Evolutionary conservation across 2,329 filamentous ascomycete genomes (phyloP).

Genomic region (Geosmithia flava): DNA sequence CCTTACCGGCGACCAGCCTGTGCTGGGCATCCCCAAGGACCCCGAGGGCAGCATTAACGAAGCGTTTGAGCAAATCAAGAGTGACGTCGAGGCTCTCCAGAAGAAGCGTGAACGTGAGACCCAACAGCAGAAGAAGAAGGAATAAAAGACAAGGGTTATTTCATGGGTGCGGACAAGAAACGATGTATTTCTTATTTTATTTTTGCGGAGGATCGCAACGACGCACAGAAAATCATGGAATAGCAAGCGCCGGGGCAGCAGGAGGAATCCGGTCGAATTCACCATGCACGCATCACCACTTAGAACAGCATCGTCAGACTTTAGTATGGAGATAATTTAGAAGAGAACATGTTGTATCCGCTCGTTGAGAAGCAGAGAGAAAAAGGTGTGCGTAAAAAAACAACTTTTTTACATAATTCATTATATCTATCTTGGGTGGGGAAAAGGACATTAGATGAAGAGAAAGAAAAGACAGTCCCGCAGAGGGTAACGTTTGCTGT

Average conservation of each 20-base stretch:
- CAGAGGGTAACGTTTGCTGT: not conserved
- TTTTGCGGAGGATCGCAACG: not conserved
- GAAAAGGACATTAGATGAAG: not conserved
- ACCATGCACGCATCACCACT: not conserved
- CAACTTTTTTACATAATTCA: not conserved
- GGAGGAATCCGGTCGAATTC: not conserved
- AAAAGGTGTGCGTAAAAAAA: not conserved
- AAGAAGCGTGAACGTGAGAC: constrained; percentile 13
- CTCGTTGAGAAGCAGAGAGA: not conserved
- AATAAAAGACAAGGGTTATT: not conserved
- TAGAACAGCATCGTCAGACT: not conserved
- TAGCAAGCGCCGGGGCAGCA: not conserved
- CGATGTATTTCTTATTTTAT: not conserved
- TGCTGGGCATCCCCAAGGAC: constrained; percentile 70
- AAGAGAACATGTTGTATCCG: not conserved
- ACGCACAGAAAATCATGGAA: not conserved
- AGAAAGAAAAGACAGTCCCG: not conserved
- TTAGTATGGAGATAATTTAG: not conserved
- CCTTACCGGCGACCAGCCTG: constrained; percentile 42
- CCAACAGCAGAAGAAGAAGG: not conserved
- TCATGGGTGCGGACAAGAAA: not conserved
- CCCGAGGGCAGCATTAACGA: constrained; percentile 65
- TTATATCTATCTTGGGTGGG: not conserved
- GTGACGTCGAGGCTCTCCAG: constrained; percentile 42
- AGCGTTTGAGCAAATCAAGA: constrained; percentile 60